These are phyloP conservation scores for Phaseolus lunatus DNA, from an alignment of 306 rosid species.

Conservation along the genomic window DNA sequence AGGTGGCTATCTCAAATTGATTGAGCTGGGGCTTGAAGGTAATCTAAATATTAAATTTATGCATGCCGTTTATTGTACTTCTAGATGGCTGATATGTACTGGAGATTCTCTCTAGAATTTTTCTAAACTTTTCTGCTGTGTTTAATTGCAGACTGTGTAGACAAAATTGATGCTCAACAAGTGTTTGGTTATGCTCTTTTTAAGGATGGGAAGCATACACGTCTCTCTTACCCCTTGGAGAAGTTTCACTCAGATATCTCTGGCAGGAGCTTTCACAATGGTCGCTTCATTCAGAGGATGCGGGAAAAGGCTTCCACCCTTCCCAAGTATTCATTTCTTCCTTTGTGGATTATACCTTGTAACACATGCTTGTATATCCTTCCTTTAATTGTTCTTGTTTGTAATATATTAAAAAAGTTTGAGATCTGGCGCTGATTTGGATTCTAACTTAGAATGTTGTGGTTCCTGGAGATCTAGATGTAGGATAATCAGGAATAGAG, in stretches of 20 bases:
- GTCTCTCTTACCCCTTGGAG: slow-evolving; percentile 89
- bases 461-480: too few relatives aligned
- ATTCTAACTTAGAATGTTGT: too few relatives aligned
- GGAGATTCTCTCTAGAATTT: neutral
- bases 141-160: slow-evolving; percentile 78
- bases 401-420: slow-evolving; percentile 7
- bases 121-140: slow-evolving; percentile 20
- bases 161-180: slow-evolving; percentile 82
- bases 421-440: too few relatives aligned
- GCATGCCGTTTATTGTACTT: neutral
- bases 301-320: slow-evolving; percentile 85
- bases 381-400: slow-evolving; percentile 34
- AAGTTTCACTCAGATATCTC: slow-evolving; percentile 89
- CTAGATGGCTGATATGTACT: neutral
- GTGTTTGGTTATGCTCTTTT: slow-evolving; percentile 96
- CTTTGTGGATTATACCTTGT: slow-evolving; percentile 20
- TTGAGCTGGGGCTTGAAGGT: slow-evolving; percentile 97
- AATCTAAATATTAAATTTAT: slow-evolving; percentile 2
- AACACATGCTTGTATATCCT: slow-evolving; percentile 22
- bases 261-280: slow-evolving; percentile 98
- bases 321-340: slow-evolving; percentile 68
- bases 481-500: too few relatives aligned
- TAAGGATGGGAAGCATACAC: slow-evolving; percentile 90
- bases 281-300: slow-evolving; percentile 98
- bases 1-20: slow-evolving; percentile 94